Evolutionary conservation across 2,329 filamentous ascomycete species (phyloP), one percentile per base, ranked within the genome.

Genomic region (Akanthomyces uredinophilus): DNA sequence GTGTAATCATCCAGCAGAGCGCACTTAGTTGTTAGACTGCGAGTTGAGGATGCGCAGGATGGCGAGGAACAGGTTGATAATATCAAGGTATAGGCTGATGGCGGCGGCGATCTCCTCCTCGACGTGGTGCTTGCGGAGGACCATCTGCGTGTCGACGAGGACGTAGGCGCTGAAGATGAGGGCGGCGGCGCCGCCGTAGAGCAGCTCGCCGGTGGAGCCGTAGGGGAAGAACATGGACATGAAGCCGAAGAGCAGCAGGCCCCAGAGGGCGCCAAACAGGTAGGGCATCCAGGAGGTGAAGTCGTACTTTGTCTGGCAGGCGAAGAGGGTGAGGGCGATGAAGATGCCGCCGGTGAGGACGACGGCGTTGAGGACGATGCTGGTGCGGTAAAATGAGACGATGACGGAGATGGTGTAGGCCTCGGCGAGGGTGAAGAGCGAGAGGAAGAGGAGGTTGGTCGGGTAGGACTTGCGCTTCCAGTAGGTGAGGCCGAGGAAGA

Each of bases 261-360:
- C 88, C 95, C 95, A 98, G 20, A 99, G 83, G 0, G 83, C 88
- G 63, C 93, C 93, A 70, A 96, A 96, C 4, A 98, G 85, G 74
- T 97, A 98, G 20, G 95, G 94, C 81, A 94, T 91, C 94, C 95
- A 99, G 66, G 86, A 89, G 1, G 94, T 98, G 74, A 99, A 99
- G 80, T 99, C 95, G 73, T 99, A 99, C 75, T 96, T 96, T 66
- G 90, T 91, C 81, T 99, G 95, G 84, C 93, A 96, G 55, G 95
- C 95, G 74, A 99, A 98, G 50, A 93, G 76, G 1, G 89, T 91
- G 57, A 92, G 84, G 70, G 91, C 86, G 69, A 91, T 80, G 72
- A 94, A 93, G 71, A 93, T 90, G 57, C 88, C 90, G 18, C 87
- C 89, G 57, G 95, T 99, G 63, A 99, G 86, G 66, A 96, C 77